Evolutionary conservation across 805 yeast species (phyloP), one percentile per base, ranked within the genome.

Genomic region (Barnettozyma sucrosica): DNA sequence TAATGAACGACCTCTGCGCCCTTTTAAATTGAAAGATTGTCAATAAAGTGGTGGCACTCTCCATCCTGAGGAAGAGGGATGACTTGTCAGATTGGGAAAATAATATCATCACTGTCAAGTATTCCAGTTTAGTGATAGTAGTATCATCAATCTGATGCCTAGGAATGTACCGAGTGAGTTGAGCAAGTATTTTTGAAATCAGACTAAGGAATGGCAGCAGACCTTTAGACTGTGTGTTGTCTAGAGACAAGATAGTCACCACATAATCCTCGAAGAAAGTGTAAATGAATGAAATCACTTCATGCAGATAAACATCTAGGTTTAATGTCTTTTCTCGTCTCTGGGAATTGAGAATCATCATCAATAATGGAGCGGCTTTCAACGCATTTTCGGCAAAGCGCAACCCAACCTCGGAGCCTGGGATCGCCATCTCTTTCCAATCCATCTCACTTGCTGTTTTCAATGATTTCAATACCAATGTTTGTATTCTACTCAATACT

Each of bases 41-140:
- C 0, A 49, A 11, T 10, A 66, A 39, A 1, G 64, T 50, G 0
- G 48, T 34, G 42, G 53, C 47, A 13, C 52, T 48, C 8, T 57
- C 49, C 28, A 53, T 41, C 38, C 56, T 57, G 47, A 58, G 47
- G 7, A 51, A 46, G 24, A 33, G 2, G 55, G 63, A 21, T 59
- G 54, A 18, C 36, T 46, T 48, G 24, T 57, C 57, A 25, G 49
- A 34, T 3, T 39, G 49, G 4, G 50, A 46, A 52, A 77, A 80
- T 1, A 81, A 58, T 1, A 72, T 54, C 28, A 61, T 62, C 7
- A 70, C 54, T 7, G 75, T 63, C 21, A 79, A 59, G 54, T 79
- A 84, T 50, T 83, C 87, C 25, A 86, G 55, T 51, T 75, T 76
- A 0, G 89, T 80, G 9, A 83, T 57, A 0, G 75, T 56, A 3